These are phyloP conservation scores for Suillus variegatus DNA, from an alignment of 768 basidiomycete genomes.

Conservation along the genomic window DNA sequence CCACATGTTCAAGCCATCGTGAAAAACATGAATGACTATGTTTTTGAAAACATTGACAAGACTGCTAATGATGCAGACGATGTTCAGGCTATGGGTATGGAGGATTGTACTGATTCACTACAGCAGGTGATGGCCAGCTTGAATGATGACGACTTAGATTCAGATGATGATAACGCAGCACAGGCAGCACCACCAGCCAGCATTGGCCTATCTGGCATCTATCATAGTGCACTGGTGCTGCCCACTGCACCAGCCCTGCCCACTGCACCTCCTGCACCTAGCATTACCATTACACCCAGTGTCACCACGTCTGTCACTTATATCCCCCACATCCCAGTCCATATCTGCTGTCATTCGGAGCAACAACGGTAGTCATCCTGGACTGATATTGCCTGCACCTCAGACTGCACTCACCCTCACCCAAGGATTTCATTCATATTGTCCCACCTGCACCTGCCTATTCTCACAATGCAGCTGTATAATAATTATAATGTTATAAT, in stretches of 20 bases:
- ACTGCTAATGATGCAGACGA: background rate
- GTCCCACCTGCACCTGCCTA: too few species aligned
- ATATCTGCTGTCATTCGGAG: background rate
- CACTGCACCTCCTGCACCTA: background rate
- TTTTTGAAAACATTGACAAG: slow-evolving; percentile 1
- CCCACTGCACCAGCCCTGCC: too few species aligned
- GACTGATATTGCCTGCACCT: background rate
- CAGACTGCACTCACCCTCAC: background rate
- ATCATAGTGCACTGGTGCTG: too few species aligned
- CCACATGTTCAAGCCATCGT: background rate
- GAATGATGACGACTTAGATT: background rate
- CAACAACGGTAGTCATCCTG: background rate
- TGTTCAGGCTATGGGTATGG: background rate
- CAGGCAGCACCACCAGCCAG: background rate
- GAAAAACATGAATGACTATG: background rate
- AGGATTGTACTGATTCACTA: background rate
- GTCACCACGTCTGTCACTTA: too few species aligned
- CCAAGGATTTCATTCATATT: too few species aligned
- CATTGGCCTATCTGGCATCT: too few species aligned
- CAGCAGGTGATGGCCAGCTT: background rate
- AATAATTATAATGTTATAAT: too few species aligned
- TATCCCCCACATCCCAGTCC: too few species aligned
- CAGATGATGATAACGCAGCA: background rate
- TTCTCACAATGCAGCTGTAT: too few species aligned
- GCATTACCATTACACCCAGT: too few species aligned